Percentiles rank a stretch among this genome's conserved stretches.
Conservation (phyloP, 805 yeast species). For the Cyberlindnera xylosilytica region DNA sequence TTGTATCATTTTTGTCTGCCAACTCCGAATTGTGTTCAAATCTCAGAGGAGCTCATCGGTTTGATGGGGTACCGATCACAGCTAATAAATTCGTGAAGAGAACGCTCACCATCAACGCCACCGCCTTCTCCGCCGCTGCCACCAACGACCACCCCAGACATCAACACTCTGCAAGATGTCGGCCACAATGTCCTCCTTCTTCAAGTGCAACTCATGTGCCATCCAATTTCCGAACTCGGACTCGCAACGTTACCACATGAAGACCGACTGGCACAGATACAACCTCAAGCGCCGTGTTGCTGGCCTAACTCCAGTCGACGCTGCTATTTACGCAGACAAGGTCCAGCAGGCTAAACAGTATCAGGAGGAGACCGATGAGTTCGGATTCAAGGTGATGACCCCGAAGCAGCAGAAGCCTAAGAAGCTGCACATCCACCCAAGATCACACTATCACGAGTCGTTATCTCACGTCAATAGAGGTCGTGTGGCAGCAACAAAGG, state of each 20-base stretch:
- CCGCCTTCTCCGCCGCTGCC: too few relatives aligned
- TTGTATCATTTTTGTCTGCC: too few relatives aligned
- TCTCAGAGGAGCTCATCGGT: too few relatives aligned
- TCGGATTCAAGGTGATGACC: slow-evolving; percentile 35
- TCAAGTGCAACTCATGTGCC: slow-evolving; percentile 88
- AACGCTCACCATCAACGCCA: too few relatives aligned
- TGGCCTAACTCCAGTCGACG: slow-evolving; percentile 65
- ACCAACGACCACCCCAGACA: not conserved
- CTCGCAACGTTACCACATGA: slow-evolving; percentile 90
- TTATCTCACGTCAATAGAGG: slow-evolving; percentile 24
- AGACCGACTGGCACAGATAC: slow-evolving; percentile 97
- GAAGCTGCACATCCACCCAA: slow-evolving; percentile 15
- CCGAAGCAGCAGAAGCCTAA: slow-evolving; percentile 16
- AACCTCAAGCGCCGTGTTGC: slow-evolving; percentile 93
- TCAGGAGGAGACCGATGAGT: slow-evolving; percentile 37
- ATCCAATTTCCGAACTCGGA: slow-evolving; percentile 79
- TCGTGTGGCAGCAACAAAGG: slow-evolving; percentile 17
- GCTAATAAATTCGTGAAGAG: too few relatives aligned
- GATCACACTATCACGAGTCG: slow-evolving; percentile 4
- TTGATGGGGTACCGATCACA: too few relatives aligned
- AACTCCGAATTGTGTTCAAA: too few relatives aligned
- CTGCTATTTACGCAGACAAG: slow-evolving; percentile 44
- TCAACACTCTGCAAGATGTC: not conserved
- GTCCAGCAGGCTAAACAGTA: slow-evolving; percentile 32
- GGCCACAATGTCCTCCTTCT: slow-evolving; percentile 27